phyloP scores from a whole-genome alignment of 352 stramenopile species.

The Phytopythium cucurbitacearum region DNA sequence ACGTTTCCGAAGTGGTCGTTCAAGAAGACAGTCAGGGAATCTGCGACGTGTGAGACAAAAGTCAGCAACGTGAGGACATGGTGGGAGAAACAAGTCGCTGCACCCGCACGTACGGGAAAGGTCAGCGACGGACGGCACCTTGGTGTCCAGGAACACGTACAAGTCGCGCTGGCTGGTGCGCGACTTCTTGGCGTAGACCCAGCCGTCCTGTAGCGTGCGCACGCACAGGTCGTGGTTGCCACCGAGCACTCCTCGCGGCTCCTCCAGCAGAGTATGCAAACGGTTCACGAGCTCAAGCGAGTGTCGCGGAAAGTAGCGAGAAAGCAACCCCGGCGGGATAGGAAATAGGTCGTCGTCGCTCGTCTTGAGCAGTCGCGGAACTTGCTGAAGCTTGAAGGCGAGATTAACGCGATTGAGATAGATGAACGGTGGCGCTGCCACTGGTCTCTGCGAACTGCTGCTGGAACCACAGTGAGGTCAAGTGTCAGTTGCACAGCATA shows the following conservation, averaged over 20 bases:
- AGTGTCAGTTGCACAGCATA: background rate
- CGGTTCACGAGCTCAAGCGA: constrained; percentile 34
- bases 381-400: constrained; percentile 40
- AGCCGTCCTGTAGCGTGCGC: constrained; percentile 50
- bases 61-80: background rate
- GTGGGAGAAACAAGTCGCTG: background rate
- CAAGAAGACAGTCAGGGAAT: constrained; percentile 38
- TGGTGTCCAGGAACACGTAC: constrained; percentile 61
- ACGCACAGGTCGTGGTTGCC: constrained; percentile 48
- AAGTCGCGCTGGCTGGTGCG: constrained; percentile 41
- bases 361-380: constrained; percentile 48
- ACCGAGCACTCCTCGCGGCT: constrained; percentile 6
- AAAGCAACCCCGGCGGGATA: constrained; percentile 30
- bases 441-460: background rate
- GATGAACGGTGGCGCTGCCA: constrained; percentile 29
- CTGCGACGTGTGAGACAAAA: constrained; percentile 19
- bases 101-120: constrained; percentile 33
- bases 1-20: constrained; percentile 55
- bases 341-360: constrained; percentile 50
- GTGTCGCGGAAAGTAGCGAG: constrained; percentile 41
- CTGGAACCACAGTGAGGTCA: background rate
- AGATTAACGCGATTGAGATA: constrained; percentile 58
- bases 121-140: constrained; percentile 47
- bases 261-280: constrained; percentile 36
- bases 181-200: constrained; percentile 50